phyloP scores from a whole-genome alignment of 108 stramenopile species.

The Ochromonas danica region DNA sequence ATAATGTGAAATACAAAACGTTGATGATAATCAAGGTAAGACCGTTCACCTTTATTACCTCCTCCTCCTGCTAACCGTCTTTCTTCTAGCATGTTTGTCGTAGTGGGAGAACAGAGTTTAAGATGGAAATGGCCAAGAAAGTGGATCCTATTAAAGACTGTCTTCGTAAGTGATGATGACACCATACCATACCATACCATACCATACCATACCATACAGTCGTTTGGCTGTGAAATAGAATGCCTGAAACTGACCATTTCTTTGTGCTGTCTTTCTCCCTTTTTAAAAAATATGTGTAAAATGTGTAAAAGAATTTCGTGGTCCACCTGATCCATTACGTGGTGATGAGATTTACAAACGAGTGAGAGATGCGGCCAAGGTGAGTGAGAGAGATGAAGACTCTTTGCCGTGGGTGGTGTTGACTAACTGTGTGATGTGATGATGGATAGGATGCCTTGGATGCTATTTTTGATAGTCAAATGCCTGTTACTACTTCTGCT shows the following conservation, averaged over 20 bases:
- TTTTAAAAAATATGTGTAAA: neutral
- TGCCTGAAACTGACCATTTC: no score
- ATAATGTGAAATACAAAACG: slow-evolving; percentile 83
- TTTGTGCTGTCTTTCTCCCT: no score
- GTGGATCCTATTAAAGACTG: slow-evolving; percentile 79
- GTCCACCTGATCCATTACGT: slow-evolving; percentile 84
- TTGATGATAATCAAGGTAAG: slow-evolving; percentile 75
- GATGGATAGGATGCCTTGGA: slow-evolving; percentile 80
- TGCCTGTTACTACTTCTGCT: slow-evolving; percentile 22
- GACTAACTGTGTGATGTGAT: no score
- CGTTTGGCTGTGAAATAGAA: no score
- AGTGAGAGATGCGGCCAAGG: slow-evolving; percentile 83
- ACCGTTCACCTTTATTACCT: neutral
- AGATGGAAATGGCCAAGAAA: slow-evolving; percentile 46
- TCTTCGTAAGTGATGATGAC: slow-evolving; percentile 43
- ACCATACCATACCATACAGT: no score
- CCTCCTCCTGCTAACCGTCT: neutral
- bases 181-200: no score
- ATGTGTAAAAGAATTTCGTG: slow-evolving; percentile 59
- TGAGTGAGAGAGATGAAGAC: no score
- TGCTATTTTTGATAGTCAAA: slow-evolving; percentile 75
- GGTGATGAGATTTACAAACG: slow-evolving; percentile 85
- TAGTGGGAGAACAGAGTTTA: slow-evolving; percentile 65
- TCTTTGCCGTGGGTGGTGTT: no score
- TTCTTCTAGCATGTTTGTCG: slow-evolving; percentile 62